Evolutionary conservation across 208 protist species (phyloP).

Genomic region (Crithidia fasciculata): DNA sequence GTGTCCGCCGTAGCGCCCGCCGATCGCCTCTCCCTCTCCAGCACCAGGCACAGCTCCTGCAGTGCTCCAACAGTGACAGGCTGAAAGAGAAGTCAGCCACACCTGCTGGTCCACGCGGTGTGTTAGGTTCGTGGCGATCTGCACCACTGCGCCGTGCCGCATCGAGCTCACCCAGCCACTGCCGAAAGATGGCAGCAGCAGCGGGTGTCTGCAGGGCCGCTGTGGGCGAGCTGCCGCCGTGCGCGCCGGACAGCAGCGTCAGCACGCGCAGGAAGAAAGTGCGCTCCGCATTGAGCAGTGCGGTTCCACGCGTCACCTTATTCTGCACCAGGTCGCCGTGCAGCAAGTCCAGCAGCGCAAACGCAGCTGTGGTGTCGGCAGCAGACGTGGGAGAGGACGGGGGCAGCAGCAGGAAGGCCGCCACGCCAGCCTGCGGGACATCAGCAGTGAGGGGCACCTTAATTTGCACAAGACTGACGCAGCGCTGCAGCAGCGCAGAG

Average conservation of each 20-base stretch:
- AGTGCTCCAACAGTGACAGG: constrained; percentile 20
- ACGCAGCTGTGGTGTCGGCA: neutral
- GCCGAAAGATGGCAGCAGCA: constrained; percentile 19
- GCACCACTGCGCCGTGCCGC: neutral
- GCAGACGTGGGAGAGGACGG: neutral
- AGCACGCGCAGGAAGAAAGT: constrained; percentile 56
- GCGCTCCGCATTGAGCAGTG: constrained; percentile 27
- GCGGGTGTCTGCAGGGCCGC: constrained; percentile 5
- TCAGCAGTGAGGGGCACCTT: constrained; percentile 39
- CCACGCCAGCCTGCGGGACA: constrained; percentile 45
- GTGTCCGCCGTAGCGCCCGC: neutral
- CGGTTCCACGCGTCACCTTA: constrained; percentile 16
- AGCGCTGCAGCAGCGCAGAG: constrained; percentile 34
- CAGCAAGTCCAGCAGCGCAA: constrained; percentile 39
- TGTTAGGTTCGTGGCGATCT: neutral
- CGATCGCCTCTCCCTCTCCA: neutral
- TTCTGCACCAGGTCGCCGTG: constrained; percentile 29
- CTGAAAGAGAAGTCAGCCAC: neutral
- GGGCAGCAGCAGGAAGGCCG: constrained; percentile 31
- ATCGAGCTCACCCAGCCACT: constrained; percentile 10
- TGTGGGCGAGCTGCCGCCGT: neutral
- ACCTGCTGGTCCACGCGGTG: neutral
- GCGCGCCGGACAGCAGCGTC: constrained; percentile 33
- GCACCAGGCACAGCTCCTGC: constrained; percentile 22
- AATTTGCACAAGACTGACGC: constrained; percentile 47